Conservation (phyloP, 2,329 filamentous ascomycete species). For the Colletotrichum navitas region DNA sequence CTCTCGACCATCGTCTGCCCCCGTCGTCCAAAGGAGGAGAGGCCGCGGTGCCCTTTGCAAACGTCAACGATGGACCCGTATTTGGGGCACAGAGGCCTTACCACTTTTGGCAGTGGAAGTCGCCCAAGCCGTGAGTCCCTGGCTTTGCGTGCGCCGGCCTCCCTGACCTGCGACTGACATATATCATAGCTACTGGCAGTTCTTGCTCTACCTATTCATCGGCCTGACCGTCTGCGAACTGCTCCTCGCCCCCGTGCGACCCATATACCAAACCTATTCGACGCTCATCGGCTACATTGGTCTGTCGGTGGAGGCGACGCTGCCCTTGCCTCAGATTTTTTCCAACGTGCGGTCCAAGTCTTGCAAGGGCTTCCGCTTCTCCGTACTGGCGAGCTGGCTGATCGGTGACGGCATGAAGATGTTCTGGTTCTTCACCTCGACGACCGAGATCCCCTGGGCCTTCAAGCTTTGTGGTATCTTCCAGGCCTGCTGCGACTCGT, state of each 20-base stretch:
- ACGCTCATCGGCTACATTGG: conserved; percentile 79
- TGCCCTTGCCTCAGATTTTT: conserved; percentile 83
- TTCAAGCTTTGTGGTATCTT: conserved; percentile 89
- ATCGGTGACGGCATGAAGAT: conserved; percentile 88
- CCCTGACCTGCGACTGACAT: conserved; percentile 2
- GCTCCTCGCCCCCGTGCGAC: conserved; percentile 69
- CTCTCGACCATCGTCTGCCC: conserved; percentile 74
- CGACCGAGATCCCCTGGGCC: conserved; percentile 77
- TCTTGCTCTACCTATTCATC: conserved; percentile 76
- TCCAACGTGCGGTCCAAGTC: conserved; percentile 76
- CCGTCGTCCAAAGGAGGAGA: conserved; percentile 72
- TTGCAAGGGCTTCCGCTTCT: conserved; percentile 82
- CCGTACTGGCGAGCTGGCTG: conserved; percentile 82
- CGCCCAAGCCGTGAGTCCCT: conserved; percentile 70
- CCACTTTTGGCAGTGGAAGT: conserved; percentile 87
- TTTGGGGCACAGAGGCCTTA: conserved; percentile 70
- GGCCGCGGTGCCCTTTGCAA: conserved; percentile 72
- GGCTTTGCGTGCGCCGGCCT: neutral
- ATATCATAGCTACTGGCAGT: conserved; percentile 77
- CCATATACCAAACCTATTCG: conserved; percentile 75
- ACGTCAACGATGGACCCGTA: conserved; percentile 55
- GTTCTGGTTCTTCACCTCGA: conserved; percentile 84
- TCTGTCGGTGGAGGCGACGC: conserved; percentile 82
- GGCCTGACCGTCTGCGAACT: conserved; percentile 74
- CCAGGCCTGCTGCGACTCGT: conserved; percentile 81